Base-by-base conservation (phyloP, 2,329 filamentous ascomycete species). In the Colletotrichum tamarilloi region DNA sequence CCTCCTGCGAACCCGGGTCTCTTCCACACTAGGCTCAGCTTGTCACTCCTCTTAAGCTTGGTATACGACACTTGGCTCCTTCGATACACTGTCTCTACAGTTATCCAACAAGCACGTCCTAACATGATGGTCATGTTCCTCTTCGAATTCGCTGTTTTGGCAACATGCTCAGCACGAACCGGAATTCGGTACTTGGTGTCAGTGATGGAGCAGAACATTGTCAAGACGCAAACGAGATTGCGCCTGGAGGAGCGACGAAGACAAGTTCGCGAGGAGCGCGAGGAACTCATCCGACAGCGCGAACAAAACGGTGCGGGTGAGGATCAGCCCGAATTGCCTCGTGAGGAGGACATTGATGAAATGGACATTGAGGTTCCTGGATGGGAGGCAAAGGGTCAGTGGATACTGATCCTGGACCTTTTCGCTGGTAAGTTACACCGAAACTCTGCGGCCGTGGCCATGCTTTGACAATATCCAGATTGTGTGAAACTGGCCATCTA, bases 71-170 rank as follows among this genome's bases (percentile, higher is more conserved):
- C 92, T 28, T 92, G 89, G 80, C 91, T 99, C 84, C 91, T 98
- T 76, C 89, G 88, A 62, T 98, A 98, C 81, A 92, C 93, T 72
- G 88, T 97, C 74, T 90, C 92, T 32, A 94, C 93, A 0, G 95
- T 98, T 38, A 91, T 98, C 62, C 92, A 94, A 71, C 92, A 97
- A 80, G 94, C 96, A 2, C 89, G 93, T n/a, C 95, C 96, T 0
- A 97, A 97, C 72, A 98, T 99, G 94, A 99, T 98, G 95, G 95
- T 99, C 75, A 98, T 99, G 95, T 99, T 99, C 79, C 91, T 97
- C 6, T 99, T 99, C 78, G 97, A 99, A 82, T 98, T 98, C 80
- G 95, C 96, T 49, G 92, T 99, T 56, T 85, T 98, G 73, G 88
- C 91, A 2, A 92, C 97, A 11, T 92, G 92, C 64, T 97, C 96